Evolutionary conservation across 768 basidiomycete species (phyloP).

Genomic region (Leucocoprinus sp.): DNA sequence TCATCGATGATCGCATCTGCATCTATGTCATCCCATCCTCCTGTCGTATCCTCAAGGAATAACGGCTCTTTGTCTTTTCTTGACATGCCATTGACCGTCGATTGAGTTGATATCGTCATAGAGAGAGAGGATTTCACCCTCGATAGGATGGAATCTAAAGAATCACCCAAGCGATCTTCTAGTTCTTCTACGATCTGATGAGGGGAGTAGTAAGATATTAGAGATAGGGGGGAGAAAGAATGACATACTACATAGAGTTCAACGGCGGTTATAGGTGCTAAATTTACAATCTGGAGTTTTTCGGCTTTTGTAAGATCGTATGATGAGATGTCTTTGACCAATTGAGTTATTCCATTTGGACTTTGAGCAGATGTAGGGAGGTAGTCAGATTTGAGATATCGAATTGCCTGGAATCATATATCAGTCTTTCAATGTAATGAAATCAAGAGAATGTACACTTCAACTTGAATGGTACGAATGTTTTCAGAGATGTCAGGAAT

Average conservation of each 20-base stretch:
- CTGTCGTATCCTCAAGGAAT: slow-evolving; percentile 17
- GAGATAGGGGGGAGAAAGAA: not conserved
- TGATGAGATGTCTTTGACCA: slow-evolving; percentile 58
- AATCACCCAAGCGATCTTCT: slow-evolving; percentile 69
- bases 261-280: slow-evolving; percentile 73
- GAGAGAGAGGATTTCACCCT: slow-evolving; percentile 32
- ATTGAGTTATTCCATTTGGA: slow-evolving; percentile 49
- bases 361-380: slow-evolving; percentile 65
- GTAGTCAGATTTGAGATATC: slow-evolving; percentile 70
- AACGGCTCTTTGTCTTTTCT: not conserved
- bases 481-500: slow-evolving; percentile 63
- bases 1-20: slow-evolving; percentile 40
- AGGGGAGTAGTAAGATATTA: not conserved
- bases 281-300: slow-evolving; percentile 87
- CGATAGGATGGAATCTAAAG: slow-evolving; percentile 58
- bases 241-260: slow-evolving; percentile 84
- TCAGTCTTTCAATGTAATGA: not conserved
- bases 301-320: slow-evolving; percentile 83
- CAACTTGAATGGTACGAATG: slow-evolving; percentile 77
- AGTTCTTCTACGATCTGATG: slow-evolving; percentile 84
- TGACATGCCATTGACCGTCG: not conserved
- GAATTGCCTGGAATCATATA: slow-evolving; percentile 55
- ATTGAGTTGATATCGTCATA: not conserved
- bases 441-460: slow-evolving; percentile 36
- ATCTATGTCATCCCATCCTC: slow-evolving; percentile 26